These are phyloP conservation scores for Entomortierella beljakovae DNA, from an alignment of 192 early-diverging fungal species.

Conservation along the genomic window DNA sequence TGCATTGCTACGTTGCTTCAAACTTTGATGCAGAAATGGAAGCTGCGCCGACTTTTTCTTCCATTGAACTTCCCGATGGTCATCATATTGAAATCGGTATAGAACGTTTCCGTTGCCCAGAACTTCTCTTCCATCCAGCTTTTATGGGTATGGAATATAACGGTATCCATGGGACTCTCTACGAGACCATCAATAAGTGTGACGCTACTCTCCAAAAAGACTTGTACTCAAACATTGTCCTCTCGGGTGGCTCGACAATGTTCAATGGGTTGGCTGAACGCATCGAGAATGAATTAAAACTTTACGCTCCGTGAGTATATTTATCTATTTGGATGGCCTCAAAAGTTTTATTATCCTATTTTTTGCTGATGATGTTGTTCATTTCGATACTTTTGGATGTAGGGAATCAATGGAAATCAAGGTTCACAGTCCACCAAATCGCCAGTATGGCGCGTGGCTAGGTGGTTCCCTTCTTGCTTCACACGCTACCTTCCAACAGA, in stretches of 20 bases:
- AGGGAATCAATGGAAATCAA: no score
- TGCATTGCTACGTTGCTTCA: conserved; percentile 97
- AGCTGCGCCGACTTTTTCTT: conserved; percentile 90
- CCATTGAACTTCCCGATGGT: conserved; percentile 97
- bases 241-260: conserved; percentile 97
- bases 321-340: no score
- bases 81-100: conserved; percentile 98
- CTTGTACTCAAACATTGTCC: conserved; percentile 95
- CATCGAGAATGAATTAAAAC: conserved; percentile 99
- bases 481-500: no score
- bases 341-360: no score
- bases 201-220: conserved; percentile 96
- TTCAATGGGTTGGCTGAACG: conserved; percentile 96
- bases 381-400: no score
- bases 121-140: conserved; percentile 97
- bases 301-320: no score
- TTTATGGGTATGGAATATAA: conserved; percentile 89
- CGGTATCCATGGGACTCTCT: conserved; percentile 97
- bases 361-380: no score
- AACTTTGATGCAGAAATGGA: conserved; percentile 99
- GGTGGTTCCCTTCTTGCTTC: no score
- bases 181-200: conserved; percentile 97
- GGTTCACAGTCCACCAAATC: no score
- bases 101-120: conserved; percentile 98
- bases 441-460: no score